Evolutionary conservation across 768 basidiomycete species (phyloP), one percentile per base, ranked within the genome.

Genomic region (Harrya chromipes): DNA sequence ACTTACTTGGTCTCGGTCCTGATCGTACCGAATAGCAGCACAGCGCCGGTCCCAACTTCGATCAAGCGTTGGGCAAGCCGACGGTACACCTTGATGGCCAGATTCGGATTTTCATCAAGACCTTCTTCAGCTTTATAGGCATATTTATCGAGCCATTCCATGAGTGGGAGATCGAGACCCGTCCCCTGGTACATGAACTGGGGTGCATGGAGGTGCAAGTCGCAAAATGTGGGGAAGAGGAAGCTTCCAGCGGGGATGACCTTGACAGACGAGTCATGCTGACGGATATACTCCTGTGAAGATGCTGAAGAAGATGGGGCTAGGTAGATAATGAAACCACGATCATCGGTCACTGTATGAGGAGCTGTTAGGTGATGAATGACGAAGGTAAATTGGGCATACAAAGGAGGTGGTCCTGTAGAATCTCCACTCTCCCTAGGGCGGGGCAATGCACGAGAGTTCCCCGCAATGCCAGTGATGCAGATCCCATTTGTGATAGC

Each of bases 121-220:
- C 78, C 60, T 52, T 88, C 83, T 62, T 94, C 93, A 0, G 91
- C 86, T 57, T 83, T 82, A 64, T 86, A 91, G 0, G 90, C 87
- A 54, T 94, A 94, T 26, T 76, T 75, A 34, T 90, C 75, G 8
- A 94, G 76, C 91, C 91, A 92, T 56, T 90, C 68, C 83, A 92
- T 84, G 33, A 93, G 69, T 4, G 90, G 87, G 2, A 91, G 76
- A 64, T 94, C 87, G 4, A 94, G 75, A 0, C 92, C 91, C 1
- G 82, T 90, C 3, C 93, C 93, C 48, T 90, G 85, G 52, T 92
- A 94, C 29, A 93, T 73, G 63, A 87, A 93, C 62, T 94, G 93
- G 1, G 92, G 89, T 0, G 91, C 90, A 63, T 94, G 92, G 0
- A 93, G 75, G 61, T 94, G 91, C 5, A 90, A 73, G 65, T 94